Conservation (phyloP, 2,329 filamentous ascomycete genomes). For the Endoconidiophora polonica region DNA sequence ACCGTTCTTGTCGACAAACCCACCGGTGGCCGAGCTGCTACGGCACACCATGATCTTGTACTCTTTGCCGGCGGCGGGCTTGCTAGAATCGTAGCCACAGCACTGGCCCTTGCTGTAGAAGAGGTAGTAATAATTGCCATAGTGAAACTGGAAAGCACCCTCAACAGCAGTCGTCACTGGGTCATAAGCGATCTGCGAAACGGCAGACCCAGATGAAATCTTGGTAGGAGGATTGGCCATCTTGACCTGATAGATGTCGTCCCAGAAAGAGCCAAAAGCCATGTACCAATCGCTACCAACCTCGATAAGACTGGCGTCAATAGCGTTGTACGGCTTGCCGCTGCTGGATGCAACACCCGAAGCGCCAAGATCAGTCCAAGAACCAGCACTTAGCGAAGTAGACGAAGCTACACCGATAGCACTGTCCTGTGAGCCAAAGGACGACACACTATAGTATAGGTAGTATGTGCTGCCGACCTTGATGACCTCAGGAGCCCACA, state of each 20-base stretch:
- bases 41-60: slow-evolving; percentile 51
- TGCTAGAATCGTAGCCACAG: slow-evolving; percentile 37
- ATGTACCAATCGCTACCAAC: slow-evolving; percentile 27
- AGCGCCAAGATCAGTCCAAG: slow-evolving; percentile 42
- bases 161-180: slow-evolving; percentile 36
- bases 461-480: slow-evolving; percentile 42
- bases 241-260: slow-evolving; percentile 41
- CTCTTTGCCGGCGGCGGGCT: slow-evolving; percentile 39
- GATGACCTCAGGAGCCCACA: slow-evolving; percentile 21
- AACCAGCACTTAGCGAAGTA: slow-evolving; percentile 31
- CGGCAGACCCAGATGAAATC: slow-evolving; percentile 11
- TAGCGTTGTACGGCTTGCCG: slow-evolving; percentile 36
- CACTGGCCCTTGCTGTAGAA: slow-evolving; percentile 46
- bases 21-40: slow-evolving; percentile 32
- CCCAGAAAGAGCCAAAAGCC: slow-evolving; percentile 55
- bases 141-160: slow-evolving; percentile 37
- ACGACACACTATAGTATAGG: slow-evolving; percentile 50
- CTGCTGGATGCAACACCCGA: slow-evolving; percentile 32
- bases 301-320: slow-evolving; percentile 39
- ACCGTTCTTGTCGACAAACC: slow-evolving; percentile 40
- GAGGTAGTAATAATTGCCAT: slow-evolving; percentile 43
- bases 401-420: slow-evolving; percentile 40
- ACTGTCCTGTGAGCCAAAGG: slow-evolving; percentile 42
- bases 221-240: slow-evolving; percentile 25
- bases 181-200: slow-evolving; percentile 36